Base-by-base conservation (phyloP, 345 rosid species). In the Eucalyptus coolabah region DNA sequence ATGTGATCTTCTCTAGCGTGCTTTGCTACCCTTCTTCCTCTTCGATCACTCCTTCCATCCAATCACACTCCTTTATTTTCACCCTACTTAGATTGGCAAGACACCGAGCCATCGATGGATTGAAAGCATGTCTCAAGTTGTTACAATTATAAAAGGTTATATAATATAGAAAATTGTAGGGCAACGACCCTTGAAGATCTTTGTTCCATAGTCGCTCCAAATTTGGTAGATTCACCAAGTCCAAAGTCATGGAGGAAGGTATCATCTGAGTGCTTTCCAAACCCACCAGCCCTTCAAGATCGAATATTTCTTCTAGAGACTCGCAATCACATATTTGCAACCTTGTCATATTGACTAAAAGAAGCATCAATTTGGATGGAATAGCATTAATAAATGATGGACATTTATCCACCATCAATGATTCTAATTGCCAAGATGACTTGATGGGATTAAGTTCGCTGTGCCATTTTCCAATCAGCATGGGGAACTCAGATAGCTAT, bases 181-280 rank as follows among this genome's bases (percentile, higher is more conserved):
- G 44, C 44, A 42, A 6, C 1, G 1, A 47, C 2, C 40, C 23
- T 67, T 67, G 42, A 67, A 67, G 23, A 67, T 32, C 21, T 6
- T 16, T 32, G 23, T 32, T 32, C 80, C 80, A 67, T 16, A 67
- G 80, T 67, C 11, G 23, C 80, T 23, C 4, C 42, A 67, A 67
- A 42, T 67, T 67, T 32, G 80, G 80, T 67, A 45, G 49, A 45
- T 45, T 45, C 49, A 47, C 13, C 49, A 47, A 67, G 42, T 4
- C 7, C 11, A 67, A 8, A 17, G 0, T 0, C 11, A 0, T 0
- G 5, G 4, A 8, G 3, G 0, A 1, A 32, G 80, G 23, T 3
- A 67, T 2, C 80, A 67, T 10, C 1, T 1, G 12, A 47, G 49
- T 47, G 12, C 49, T 11, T 47, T 2, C 49, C 4, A 47, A 47